Conservation (phyloP, 2,329 filamentous ascomycete species). For the Chrysoporthe puriensis region DNA sequence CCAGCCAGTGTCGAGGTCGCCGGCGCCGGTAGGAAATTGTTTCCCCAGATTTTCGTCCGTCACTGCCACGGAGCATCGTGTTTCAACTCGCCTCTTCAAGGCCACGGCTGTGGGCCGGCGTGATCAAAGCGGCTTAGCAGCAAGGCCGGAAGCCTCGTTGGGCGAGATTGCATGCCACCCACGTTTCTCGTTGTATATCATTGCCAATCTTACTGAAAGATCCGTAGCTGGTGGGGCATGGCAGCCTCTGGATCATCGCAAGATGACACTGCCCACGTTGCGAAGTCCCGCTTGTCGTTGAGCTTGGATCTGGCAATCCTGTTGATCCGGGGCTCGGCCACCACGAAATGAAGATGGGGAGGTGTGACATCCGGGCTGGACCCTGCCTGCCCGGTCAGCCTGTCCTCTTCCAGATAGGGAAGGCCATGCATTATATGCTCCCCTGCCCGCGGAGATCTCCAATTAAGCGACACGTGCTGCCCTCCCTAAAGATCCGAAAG, state of each 20-base stretch:
- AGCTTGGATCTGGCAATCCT: slow-evolving; percentile 13
- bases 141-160: neutral
- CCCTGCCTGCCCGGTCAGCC: neutral
- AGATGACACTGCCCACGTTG: slow-evolving; percentile 15
- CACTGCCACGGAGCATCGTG: neutral
- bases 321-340: slow-evolving; percentile 17
- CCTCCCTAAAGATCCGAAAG: slow-evolving; percentile 14
- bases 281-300: slow-evolving; percentile 2
- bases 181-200: slow-evolving; percentile 11
- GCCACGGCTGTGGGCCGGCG: too few species aligned
- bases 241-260: slow-evolving; percentile 3
- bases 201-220: slow-evolving; percentile 15
- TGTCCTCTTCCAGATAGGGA: slow-evolving; percentile 11
- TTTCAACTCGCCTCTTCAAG: slow-evolving; percentile 4
- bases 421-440: slow-evolving; percentile 13
- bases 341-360: slow-evolving; percentile 20
- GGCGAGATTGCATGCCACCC: slow-evolving; percentile 1
- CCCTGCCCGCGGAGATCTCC: slow-evolving; percentile 18
- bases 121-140: slow-evolving; percentile 8
- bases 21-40: neutral
- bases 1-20: slow-evolving; percentile 3
- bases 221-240: slow-evolving; percentile 1
- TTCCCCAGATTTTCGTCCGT: slow-evolving; percentile 4
- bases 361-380: slow-evolving; percentile 15
- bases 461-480: slow-evolving; percentile 18